Evolutionary conservation across 257 asterid species (phyloP).

Genomic region (Verbascum thapsus): DNA sequence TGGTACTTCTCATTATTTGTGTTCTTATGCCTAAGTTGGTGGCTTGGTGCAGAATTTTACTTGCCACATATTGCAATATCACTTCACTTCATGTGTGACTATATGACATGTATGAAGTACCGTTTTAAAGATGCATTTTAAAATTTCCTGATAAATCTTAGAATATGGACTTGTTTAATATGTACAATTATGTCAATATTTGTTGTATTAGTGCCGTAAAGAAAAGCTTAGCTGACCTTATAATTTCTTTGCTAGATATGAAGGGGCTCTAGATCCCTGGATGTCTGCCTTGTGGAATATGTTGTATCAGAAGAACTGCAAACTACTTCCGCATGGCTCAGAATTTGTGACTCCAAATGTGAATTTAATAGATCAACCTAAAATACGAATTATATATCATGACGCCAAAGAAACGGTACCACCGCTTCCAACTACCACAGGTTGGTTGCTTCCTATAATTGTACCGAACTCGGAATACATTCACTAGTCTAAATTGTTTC

Average conservation of each 20-base stretch:
- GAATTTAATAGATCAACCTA: conserved; percentile 70
- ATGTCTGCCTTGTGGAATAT: conserved; percentile 76
- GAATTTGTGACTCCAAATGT: conserved; percentile 44
- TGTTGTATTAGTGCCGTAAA: conserved; percentile 6
- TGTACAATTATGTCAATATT: not conserved
- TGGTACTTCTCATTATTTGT: not conserved
- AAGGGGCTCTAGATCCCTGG: conserved; percentile 98
- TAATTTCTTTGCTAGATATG: conserved; percentile 61
- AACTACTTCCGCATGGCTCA: conserved; percentile 70
- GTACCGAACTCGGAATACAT: conserved; percentile 13
- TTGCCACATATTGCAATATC: conserved; percentile 3
- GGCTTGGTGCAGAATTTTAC: conserved; percentile 15
- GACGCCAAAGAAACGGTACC: conserved; percentile 43
- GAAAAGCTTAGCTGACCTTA: conserved; percentile 21
- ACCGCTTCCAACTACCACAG: conserved; percentile 46
- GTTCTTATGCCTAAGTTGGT: conserved; percentile 1
- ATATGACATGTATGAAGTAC: not conserved
- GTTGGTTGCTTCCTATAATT: conserved; percentile 43
- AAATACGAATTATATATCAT: conserved; percentile 60
- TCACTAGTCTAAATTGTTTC: conserved; percentile 5
- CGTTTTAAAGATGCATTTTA: conserved; percentile 14
- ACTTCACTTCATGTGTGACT: not conserved
- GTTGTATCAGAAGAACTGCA: conserved; percentile 51
- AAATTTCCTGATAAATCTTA: conserved; percentile 12
- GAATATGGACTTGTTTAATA: not conserved